Evolutionary conservation across 1,139 yeast species (phyloP), one percentile per base, ranked within the genome.

Genomic region (Hyphopichia buzzinii): DNA sequence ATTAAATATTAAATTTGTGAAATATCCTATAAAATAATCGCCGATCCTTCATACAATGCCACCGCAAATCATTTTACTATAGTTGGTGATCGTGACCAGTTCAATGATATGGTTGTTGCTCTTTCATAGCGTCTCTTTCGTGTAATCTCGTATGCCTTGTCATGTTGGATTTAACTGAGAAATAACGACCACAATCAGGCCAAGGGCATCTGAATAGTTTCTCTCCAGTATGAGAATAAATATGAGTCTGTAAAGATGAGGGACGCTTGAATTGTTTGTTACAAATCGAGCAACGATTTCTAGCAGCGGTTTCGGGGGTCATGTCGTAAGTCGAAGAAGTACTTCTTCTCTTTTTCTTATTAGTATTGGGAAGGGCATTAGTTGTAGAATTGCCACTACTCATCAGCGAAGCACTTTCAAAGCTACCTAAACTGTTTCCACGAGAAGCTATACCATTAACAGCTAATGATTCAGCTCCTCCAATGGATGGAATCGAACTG

Each of bases 201-300:
- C 81, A 77, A 8, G 75, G 75, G 54, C 96, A 88, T 41, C 62
- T 64, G 61, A 75, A 85, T 17, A 92, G 87, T 57, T 84, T 85
- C 52, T 84, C 92, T 4, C 96, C 96, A 0, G 96, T 86, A 55
- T 88, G 96, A 3, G 88, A 81, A 55, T 84, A 82, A 60, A 77
- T 72, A 60, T 88, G 96, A 3, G 92, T 86, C 49, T 79, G 84
- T 39, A 87, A 66, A 2, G 92, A 83, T 8, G 88, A 80, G 2
- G 96, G 95, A 40, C 96, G 69, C 36, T 84, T 81, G 64, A 88
- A 87, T 33, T 78, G 79, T 56, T 86, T 86, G 36, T 77, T 73
- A 58, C 96, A 88, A n/a, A 79, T 69, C 21, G 71, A 62, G 55
- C 96, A 87, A 33, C 73, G 55, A 48, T 73, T 69, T 34, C 64